These are phyloP conservation scores for Pisolithus microcarpus DNA, from an alignment of 768 basidiomycete species.

Conservation along the genomic window DNA sequence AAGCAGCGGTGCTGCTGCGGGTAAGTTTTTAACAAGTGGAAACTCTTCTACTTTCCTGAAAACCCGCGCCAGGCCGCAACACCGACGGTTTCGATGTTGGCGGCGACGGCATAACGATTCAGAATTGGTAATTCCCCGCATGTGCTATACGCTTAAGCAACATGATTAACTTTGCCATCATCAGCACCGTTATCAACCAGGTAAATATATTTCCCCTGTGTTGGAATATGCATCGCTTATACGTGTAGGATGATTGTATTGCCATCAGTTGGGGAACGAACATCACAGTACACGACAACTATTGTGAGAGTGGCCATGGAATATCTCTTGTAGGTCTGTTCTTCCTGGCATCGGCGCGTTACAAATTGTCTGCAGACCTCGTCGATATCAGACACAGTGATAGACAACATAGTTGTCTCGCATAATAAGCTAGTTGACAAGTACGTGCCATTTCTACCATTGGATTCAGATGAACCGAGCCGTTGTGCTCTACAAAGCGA, in stretches of 20 bases:
- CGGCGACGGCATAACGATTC: conserved; percentile 31
- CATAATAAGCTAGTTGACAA: conserved; percentile 52
- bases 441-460: conserved; percentile 19
- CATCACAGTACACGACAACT: conserved; percentile 43
- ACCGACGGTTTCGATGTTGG: conserved; percentile 45
- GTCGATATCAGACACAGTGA: conserved; percentile 38
- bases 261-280: conserved; percentile 42
- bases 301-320: conserved; percentile 56
- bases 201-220: not conserved
- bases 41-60: not conserved
- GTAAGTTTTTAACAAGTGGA: conserved; percentile 11
- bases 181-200: conserved; percentile 22
- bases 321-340: conserved; percentile 38
- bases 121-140: conserved; percentile 9
- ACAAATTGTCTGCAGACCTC: conserved; percentile 39
- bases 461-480: not conserved
- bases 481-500: conserved; percentile 25
- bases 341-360: not conserved
- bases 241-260: conserved; percentile 53
- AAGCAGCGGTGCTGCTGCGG: conserved; percentile 44
- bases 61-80: conserved; percentile 31
- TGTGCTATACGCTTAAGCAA: no score
- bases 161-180: no score
- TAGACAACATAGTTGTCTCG: conserved; percentile 41
- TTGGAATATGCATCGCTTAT: not conserved